phyloP scores from a whole-genome alignment of 2,329 filamentous ascomycete genomes.

The Fusarium sp. region DNA sequence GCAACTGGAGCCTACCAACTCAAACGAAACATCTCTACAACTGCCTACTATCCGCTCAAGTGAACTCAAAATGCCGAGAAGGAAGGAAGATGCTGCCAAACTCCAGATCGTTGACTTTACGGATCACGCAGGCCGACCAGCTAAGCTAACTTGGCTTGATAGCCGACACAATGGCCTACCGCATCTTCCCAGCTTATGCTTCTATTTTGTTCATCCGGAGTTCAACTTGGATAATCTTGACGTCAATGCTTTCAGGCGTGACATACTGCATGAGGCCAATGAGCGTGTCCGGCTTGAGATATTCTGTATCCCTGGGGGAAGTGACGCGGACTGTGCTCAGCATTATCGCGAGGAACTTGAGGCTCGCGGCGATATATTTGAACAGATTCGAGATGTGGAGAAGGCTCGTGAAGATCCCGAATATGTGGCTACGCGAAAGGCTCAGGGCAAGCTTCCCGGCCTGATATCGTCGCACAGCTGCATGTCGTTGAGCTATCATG shows the following conservation, averaged over 20 bases:
- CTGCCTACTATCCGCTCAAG: accelerated
- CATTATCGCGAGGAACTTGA: background rate
- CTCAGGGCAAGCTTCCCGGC: background rate
- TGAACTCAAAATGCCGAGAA: background rate
- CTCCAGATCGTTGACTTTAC: background rate
- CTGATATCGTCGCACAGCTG: background rate
- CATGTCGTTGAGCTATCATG: too few relatives aligned
- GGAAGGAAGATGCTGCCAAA: background rate
- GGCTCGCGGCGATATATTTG: background rate
- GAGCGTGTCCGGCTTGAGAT: background rate
- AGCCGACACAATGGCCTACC: background rate
- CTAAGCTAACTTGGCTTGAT: background rate
- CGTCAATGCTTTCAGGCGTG: too few relatives aligned
- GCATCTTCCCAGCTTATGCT: background rate
- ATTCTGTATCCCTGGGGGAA: background rate
- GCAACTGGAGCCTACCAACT: too few relatives aligned
- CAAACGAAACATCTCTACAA: background rate
- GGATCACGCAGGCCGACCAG: background rate
- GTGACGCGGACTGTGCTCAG: background rate
- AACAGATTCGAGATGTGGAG: background rate
- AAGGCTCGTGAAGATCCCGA: background rate
- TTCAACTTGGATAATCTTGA: background rate
- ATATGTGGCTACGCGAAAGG: background rate
- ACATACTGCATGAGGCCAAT: background rate
- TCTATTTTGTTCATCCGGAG: background rate